These are phyloP conservation scores for Apostasia shenzhenica DNA, from an alignment of 106 monocot species.

Conservation along the genomic window DNA sequence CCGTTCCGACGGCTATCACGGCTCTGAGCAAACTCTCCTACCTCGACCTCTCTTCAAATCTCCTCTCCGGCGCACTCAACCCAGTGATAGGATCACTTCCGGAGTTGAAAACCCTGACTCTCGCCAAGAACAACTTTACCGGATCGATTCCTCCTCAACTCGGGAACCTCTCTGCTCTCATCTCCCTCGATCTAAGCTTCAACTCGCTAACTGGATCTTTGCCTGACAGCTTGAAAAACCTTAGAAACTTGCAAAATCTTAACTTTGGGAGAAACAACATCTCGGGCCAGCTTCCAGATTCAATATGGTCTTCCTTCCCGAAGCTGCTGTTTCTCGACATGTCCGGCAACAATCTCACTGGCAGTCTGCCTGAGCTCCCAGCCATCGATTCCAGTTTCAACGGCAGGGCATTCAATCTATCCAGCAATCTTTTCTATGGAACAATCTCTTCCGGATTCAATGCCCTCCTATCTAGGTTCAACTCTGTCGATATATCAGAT, in stretches of 20 bases:
- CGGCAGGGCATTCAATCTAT: constrained; percentile 31
- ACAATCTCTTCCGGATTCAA: constrained; percentile 17
- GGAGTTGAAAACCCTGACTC: constrained; percentile 16
- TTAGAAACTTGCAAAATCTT: neutral
- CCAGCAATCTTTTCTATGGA: constrained; percentile 57
- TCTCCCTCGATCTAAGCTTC: constrained; percentile 18
- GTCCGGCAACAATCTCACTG: constrained; percentile 33
- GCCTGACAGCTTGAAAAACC: constrained; percentile 8
- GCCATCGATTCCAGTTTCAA: constrained; percentile 8
- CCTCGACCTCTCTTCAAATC: constrained; percentile 30
- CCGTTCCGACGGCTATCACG: constrained; percentile 28
- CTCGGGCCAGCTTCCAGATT: constrained; percentile 19
- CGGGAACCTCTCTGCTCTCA: constrained; percentile 15
- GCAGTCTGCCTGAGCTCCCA: constrained; percentile 19
- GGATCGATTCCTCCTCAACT: constrained; percentile 26
- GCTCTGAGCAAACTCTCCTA: constrained; percentile 12
- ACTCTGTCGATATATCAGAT: constrained; percentile 36
- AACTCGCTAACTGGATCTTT: constrained; percentile 18
- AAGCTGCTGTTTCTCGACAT: constrained; percentile 19
- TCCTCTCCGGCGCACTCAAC: constrained; percentile 23
- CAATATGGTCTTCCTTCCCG: constrained; percentile 15
- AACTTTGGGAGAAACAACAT: constrained; percentile 18
- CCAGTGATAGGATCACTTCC: neutral
- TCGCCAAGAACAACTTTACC: constrained; percentile 16
- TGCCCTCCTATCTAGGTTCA: constrained; percentile 16